Evolutionary conservation across 129 eudicot species (phyloP), one percentile per base, ranked within the genome.

Genomic region (Pittosporum tobira): DNA sequence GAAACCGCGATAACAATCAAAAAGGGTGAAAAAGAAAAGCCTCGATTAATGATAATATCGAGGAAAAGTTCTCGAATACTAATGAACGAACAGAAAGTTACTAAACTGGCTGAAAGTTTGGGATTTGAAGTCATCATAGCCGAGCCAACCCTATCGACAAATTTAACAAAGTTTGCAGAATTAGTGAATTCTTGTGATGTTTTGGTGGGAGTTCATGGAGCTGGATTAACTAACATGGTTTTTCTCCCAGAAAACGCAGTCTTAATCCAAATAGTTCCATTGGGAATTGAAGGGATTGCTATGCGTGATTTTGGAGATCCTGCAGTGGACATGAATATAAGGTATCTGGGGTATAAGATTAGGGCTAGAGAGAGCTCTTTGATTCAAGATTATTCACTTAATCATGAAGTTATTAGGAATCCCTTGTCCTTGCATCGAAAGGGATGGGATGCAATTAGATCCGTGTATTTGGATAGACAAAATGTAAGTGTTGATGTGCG

Each of bases 141-240:
- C 9, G 77, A 82, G 49, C 69, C 75, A 6, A 64, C 53, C 1
- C 25, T 34, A 0, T 70, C 73, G 2, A 67, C 82, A 3, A 78
- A 82, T 48, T 31, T 86, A 20, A 43, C 82, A 11, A 71, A 36
- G 8, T 79, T 82, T 2, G 83, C 85, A 0, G 58, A 58, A 34
- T 14, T 73, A 6, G 83, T 86, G 50, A 86, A 79, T 45, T 82
- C 87, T 2, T 79, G 90, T 40, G 87, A 77, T 34, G 84, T 79
- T 19, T 47, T 86, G 40, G 59, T 82, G 74, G 95, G 95, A 26
- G 76, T 86, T 16, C 95, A 86, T 51, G 95, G 95, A 36, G 95
- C 95, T 2, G 95, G 84, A 11, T 62, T 86, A 34, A 86, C 95
- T 1, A 84, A 86, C 64, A 79, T 79, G 77, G 67, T 82, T 19